Base-by-base conservation (phyloP, 2,329 filamentous ascomycete species). In the Escovopsis sp. region DNA sequence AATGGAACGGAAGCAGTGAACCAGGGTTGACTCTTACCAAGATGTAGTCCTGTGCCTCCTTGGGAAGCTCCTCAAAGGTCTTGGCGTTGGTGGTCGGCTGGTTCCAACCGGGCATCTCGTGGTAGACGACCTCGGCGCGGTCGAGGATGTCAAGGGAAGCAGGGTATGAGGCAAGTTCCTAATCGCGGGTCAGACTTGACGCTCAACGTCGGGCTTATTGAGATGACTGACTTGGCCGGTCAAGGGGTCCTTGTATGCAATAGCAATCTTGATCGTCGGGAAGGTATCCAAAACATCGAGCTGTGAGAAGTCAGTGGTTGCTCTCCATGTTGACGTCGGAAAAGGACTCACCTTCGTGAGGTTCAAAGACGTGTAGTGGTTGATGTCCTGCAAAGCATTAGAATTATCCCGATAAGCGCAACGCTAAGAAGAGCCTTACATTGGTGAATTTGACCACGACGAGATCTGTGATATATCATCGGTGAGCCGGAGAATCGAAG, bases 211-310 rank as follows among this genome's bases (percentile, higher is more conserved):
- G 6, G 20, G 20, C 20, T 20, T 20, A 4, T 4, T 20, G 20
- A 20, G 20, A 20, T 20, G 20, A 20, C 54, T 48, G 33, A 53
- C 50, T 44, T 57, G 46, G 45, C 54, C 54, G 43, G 47, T 47
- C 16, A 43, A 42, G 8, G 58, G 49, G 37, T 53, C 57, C 51
- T 68, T 70, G 64, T 94, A 94, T 2, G 74, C 77, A 12, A 81
- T 74, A 14, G 81, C 82, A 39, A 84, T 68, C 59, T 87, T 83
- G 61, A 93, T 72, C 53, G 76, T 79, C 9, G 74, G 68, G 57
- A 94, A 86, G 29, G 74, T 74, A 56, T 87, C 82, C 13, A 87
- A 68, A 32, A 86, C 70, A 40, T 51, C 49, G 37, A 55, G 52
- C 48, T 43, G 51, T 83, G 78, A 20, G 83, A 69, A 69, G 59